A percentile compares a stretch with the other conserved stretches of the same genome.
Conservation (phyloP, 2,329 filamentous ascomycete genomes). For the Penicillium crustosum region DNA sequence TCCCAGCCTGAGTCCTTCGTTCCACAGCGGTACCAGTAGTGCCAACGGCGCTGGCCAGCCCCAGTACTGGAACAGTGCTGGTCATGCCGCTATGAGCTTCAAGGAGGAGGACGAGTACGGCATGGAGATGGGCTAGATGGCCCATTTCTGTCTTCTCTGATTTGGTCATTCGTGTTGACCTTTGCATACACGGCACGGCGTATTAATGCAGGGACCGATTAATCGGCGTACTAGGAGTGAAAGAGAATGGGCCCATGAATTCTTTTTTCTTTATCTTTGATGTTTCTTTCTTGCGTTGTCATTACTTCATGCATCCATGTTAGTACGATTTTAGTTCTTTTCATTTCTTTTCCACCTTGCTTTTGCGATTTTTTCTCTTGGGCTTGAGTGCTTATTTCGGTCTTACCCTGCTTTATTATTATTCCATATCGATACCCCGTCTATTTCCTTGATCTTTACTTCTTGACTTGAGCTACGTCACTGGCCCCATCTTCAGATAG, state of each 20-base stretch:
- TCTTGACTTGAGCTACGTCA: constrained; percentile 5
- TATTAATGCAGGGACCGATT: constrained; percentile 21
- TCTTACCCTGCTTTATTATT: constrained; percentile 18
- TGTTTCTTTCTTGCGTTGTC: constrained; percentile 24
- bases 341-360: constrained; percentile 14
- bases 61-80: constrained; percentile 54
- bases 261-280: constrained; percentile 3
- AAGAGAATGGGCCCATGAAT: constrained; percentile 6
- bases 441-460: constrained; percentile 21
- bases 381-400: constrained; percentile 13
- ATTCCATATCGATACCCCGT: constrained; percentile 38
- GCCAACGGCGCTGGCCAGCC: constrained; percentile 52
- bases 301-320: constrained; percentile 8
- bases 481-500: constrained; percentile 5
- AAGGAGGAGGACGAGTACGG: constrained; percentile 94
- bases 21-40: constrained; percentile 70
- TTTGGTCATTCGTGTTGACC: constrained; percentile 18
- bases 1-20: constrained; percentile 66
- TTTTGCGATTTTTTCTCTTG: constrained; percentile 9
- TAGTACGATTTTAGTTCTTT: constrained; percentile 9
- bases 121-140: constrained; percentile 63
- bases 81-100: constrained; percentile 66
- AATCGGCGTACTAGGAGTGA: constrained; percentile 22
- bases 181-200: constrained; percentile 34
- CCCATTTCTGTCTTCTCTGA: constrained; percentile 1